phyloP scores from a whole-genome alignment of 2,329 filamentous ascomycete species.

The Penicillium sp. region DNA sequence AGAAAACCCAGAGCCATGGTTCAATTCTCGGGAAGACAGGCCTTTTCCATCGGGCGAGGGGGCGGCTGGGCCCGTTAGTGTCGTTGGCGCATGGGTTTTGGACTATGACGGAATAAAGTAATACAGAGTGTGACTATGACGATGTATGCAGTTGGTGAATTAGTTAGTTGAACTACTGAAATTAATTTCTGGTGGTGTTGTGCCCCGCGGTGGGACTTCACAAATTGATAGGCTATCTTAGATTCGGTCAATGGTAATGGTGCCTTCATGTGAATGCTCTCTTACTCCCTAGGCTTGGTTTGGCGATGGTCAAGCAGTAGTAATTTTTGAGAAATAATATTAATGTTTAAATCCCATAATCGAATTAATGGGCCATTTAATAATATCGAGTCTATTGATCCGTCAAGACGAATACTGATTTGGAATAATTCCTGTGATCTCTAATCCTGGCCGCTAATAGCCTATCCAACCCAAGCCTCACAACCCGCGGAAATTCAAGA shows the following conservation, averaged over 20 bases:
- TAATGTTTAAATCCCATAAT: not conserved
- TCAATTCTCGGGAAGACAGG: constrained; percentile 38
- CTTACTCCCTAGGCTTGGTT: too few relatives aligned
- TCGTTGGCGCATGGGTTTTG: constrained; percentile 1
- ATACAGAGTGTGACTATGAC: not conserved
- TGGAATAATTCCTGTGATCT: not conserved
- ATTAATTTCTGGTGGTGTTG: too few relatives aligned
- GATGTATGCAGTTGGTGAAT: too few relatives aligned
- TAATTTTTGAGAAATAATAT: not conserved
- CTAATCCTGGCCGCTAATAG: constrained; percentile 16
- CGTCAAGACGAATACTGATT: not conserved
- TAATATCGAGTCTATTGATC: not conserved
- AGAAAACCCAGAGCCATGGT: constrained; percentile 45
- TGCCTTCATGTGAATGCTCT: too few relatives aligned
- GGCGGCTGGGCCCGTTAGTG: constrained; percentile 37
- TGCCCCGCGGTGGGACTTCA: too few relatives aligned
- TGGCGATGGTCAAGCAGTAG: not conserved
- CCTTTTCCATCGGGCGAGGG: constrained; percentile 24
- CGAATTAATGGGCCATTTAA: not conserved
- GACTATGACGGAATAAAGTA: not conserved
- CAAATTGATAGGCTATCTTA: not conserved
- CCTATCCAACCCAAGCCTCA: constrained; percentile 11
- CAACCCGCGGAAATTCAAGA: constrained; percentile 4
- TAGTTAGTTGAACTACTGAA: too few relatives aligned
- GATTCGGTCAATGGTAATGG: not conserved